These are phyloP conservation scores for Ceratobasidium sp. DNA, from an alignment of 1,284 basidiomycete species.

Conservation along the genomic window DNA sequence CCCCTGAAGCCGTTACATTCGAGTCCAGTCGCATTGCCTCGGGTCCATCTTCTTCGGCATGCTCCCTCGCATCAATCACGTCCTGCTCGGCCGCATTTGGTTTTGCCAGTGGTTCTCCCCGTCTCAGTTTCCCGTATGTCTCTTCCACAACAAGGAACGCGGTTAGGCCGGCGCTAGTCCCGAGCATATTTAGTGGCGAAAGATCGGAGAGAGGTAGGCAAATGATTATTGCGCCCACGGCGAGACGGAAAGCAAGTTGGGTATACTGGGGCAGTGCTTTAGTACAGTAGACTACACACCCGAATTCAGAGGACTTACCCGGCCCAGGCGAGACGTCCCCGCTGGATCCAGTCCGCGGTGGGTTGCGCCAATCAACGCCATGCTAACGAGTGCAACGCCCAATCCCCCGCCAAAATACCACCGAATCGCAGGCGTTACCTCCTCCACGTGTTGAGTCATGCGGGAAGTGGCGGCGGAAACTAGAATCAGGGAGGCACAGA, in stretches of 20 bases:
- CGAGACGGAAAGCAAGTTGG: conserved; percentile 39
- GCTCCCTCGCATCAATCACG: neutral
- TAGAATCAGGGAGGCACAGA: conserved; percentile 49
- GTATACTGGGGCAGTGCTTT: conserved; percentile 13
- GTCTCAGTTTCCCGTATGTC: conserved; percentile 32
- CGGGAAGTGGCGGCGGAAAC: conserved; percentile 49
- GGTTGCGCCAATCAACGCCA: conserved; percentile 48
- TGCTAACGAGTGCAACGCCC: conserved; percentile 48
- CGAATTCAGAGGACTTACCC: conserved; percentile 27
- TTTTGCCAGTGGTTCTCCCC: conserved; percentile 27
- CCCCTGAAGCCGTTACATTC: neutral
- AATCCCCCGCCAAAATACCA: conserved; percentile 52
- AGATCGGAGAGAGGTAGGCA: conserved; percentile 41
- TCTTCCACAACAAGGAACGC: conserved; percentile 29
- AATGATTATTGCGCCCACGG: conserved; percentile 38
- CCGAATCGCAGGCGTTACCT: conserved; percentile 42
- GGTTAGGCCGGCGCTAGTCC: neutral
- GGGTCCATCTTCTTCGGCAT: neutral
- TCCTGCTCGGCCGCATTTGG: neutral
- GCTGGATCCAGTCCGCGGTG: conserved; percentile 46
- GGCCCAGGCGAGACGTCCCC: conserved; percentile 28
- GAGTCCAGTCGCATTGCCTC: neutral
- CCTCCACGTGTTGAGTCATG: conserved; percentile 45
- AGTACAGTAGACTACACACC: neutral
- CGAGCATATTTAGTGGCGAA: conserved; percentile 37